These are phyloP conservation scores for Sporisorium reilianum DNA, from an alignment of 1,284 basidiomycete genomes.

Conservation along the genomic window DNA sequence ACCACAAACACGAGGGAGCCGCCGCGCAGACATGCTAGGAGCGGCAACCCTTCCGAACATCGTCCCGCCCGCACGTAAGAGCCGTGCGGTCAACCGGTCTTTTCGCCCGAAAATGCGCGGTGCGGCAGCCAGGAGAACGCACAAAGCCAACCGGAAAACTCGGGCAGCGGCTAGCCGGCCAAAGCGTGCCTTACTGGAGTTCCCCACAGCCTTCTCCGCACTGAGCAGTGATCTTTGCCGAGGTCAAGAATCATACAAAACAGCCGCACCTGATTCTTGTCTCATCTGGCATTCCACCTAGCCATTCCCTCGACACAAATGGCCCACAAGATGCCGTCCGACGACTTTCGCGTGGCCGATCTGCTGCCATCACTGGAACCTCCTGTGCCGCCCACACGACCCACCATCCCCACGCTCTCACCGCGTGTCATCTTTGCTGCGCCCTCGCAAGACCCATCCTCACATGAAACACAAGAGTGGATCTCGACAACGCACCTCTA, in stretches of 20 bases:
- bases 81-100: background rate
- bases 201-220: constrained; percentile 5
- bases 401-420: constrained; percentile 14
- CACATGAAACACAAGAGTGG: constrained; percentile 67
- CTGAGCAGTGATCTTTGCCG: background rate
- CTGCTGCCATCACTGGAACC: constrained; percentile 39
- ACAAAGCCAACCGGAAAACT: constrained; percentile 25
- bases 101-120: constrained; percentile 26
- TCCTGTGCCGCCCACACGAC: constrained; percentile 9
- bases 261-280: too few relatives aligned
- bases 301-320: too few relatives aligned
- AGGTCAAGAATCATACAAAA: constrained; percentile 3
- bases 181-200: too few relatives aligned
- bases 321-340: constrained; percentile 20
- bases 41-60: too few relatives aligned
- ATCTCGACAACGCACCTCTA: constrained; percentile 77
- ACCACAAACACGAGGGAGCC: too few relatives aligned
- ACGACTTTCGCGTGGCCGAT: constrained; percentile 29
- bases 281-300: too few relatives aligned
- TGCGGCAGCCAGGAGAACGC: background rate
- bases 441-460: constrained; percentile 37
- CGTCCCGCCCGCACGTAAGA: constrained; percentile 17
- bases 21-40: too few relatives aligned
- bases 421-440: constrained; percentile 42
- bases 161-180: constrained; percentile 21